Percentiles rank a stretch among this genome's conserved stretches.
Conservation (phyloP, 1,139 yeast species). For the Blastobotrys aristatus region DNA sequence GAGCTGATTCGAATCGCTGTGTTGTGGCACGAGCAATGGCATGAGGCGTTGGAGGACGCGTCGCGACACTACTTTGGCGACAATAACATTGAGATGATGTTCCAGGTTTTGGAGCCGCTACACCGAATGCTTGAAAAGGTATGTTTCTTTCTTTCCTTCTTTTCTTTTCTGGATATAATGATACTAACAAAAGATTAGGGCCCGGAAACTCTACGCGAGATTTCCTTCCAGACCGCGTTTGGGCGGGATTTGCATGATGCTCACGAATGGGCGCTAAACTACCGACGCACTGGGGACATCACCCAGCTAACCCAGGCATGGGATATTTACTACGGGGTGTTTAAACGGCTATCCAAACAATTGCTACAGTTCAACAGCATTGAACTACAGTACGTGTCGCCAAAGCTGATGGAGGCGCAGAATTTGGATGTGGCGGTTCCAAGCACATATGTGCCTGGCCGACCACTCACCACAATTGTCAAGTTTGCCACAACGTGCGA, state of each 20-base stretch:
- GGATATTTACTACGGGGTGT: constrained; percentile 93
- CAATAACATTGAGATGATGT: constrained; percentile 91
- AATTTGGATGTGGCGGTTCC: constrained; percentile 89
- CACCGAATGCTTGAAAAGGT: constrained; percentile 67
- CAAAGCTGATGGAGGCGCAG: constrained; percentile 71
- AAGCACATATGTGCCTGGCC: constrained; percentile 86
- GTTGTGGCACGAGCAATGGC: constrained; percentile 97
- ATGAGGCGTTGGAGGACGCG: constrained; percentile 96
- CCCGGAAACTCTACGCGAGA: constrained; percentile 89
- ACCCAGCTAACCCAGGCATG: constrained; percentile 94
- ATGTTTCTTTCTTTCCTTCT: too few species aligned
- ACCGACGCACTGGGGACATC: constrained; percentile 75
- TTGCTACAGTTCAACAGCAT: constrained; percentile 80
- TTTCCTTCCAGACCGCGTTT: constrained; percentile 87
- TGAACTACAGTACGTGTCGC: constrained; percentile 86
- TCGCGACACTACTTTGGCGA: constrained; percentile 92
- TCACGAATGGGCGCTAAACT: constrained; percentile 86
- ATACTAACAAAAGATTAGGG: constrained; percentile 39
- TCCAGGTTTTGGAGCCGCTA: constrained; percentile 81
- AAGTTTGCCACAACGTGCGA: constrained; percentile 77
- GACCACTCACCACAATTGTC: constrained; percentile 65
- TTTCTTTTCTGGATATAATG: neutral
- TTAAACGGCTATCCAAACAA: constrained; percentile 85
- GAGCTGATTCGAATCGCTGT: constrained; percentile 94
- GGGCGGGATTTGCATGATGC: constrained; percentile 94